Percentiles rank a stretch among this genome's conserved stretches.
Conservation (phyloP, 495 filamentous ascomycete species). For the Paragyromitra xinjiangensis region DNA sequence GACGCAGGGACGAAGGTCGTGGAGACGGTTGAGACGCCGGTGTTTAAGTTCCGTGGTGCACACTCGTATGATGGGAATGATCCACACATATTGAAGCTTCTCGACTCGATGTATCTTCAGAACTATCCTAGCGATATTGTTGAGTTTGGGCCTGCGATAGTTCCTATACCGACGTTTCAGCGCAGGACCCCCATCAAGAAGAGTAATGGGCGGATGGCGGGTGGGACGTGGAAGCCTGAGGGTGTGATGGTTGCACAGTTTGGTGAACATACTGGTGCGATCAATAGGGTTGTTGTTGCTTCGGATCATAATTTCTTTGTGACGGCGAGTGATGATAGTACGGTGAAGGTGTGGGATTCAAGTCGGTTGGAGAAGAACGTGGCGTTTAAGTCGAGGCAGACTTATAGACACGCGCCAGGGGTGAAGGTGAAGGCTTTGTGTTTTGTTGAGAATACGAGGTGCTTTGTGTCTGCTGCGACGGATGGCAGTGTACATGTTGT, state of each 20-base stretch:
- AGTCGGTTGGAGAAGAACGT: conserved; percentile 87
- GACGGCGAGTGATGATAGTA: conserved; percentile 90
- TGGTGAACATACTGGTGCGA: conserved; percentile 81
- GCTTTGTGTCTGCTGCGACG: conserved; percentile 85
- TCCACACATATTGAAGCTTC: conserved; percentile 81
- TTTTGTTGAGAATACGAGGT: conserved; percentile 94
- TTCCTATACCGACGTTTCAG: conserved; percentile 65
- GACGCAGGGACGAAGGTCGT: conserved; percentile 55
- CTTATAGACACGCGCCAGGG: conserved; percentile 71
- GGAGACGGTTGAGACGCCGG: conserved; percentile 41
- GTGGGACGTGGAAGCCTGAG: conserved; percentile 77
- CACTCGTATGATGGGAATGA: conserved; percentile 72
- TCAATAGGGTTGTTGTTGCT: conserved; percentile 82
- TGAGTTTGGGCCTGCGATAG: conserved; percentile 83
- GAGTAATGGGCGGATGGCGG: conserved; percentile 60
- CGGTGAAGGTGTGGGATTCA: conserved; percentile 93
- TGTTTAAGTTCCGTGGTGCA: conserved; percentile 55
- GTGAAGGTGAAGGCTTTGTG: conserved; percentile 79
- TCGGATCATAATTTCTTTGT: conserved; percentile 96
- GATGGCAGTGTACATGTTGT: conserved; percentile 93
- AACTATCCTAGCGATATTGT: conserved; percentile 84
- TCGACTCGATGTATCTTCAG: conserved; percentile 88
- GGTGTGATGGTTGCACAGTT: conserved; percentile 86
- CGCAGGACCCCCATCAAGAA: conserved; percentile 72
- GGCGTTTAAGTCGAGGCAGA: conserved; percentile 85